Base-by-base conservation (phyloP, 495 filamentous ascomycete species). In the Podospora appendiculata region DNA sequence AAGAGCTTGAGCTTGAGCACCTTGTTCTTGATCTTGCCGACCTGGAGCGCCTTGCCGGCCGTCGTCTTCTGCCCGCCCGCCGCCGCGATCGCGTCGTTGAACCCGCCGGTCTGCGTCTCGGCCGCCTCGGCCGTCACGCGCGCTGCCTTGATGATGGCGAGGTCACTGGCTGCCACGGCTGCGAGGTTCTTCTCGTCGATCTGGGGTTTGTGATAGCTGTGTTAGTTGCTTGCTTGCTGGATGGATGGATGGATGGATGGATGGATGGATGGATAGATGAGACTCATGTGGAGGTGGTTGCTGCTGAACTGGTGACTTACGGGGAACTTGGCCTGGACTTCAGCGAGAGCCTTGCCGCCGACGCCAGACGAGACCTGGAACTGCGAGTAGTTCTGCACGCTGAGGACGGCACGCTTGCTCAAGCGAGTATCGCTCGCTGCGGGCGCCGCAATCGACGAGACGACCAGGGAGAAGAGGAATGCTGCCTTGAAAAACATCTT, bases 11-110 rank as follows among this genome's bases (percentile, higher is more conserved):
- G 61, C 64, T 79, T 79, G 38, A 79, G 62, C 43, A 79, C 73
- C 68, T 79, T 79, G 64, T 79, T 79, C 67, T 75, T 75, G 55
- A 76, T 79, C 62, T 79, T 79, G 52, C 75, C 75, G 42, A 71
- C 72, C 67, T 75, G 68, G n/a, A 75, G 63, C 6, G 66, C 68
- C 50, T 46, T 43, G 25, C 62, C 66, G 9, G 59, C 58, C 1
- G 60, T 40, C 8, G 67, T 62, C 14, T 50, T 47, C 10, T 59
- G 54, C 36, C 63, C 63, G 3, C 68, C 69, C 14, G 66, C 69
- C 5, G 70, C 66, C 6, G 51, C 55, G 43, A 74, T 73, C 46
- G 68, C 69, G n/a, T 63, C 62, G 57, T 74, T 72, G 58, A 72
- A 74, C n/a, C 67, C 68, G 16, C 65, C 70, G 4, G 60, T 58